Conservation (phyloP, 1,284 basidiomycete species). For the Cryptococcus sp. region DNA sequence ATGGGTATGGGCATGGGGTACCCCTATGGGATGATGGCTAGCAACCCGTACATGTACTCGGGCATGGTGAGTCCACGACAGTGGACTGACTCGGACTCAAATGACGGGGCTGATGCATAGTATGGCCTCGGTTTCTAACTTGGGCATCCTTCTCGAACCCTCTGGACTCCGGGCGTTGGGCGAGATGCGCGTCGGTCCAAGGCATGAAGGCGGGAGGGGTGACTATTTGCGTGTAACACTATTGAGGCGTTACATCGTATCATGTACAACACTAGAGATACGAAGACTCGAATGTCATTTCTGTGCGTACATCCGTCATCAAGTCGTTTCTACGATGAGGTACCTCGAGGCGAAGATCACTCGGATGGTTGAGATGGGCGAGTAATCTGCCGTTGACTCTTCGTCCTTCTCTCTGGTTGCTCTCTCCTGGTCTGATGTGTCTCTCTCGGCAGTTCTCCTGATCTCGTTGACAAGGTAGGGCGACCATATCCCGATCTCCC, state of each 20-base stretch:
- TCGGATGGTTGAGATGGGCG: background rate
- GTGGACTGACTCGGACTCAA: background rate
- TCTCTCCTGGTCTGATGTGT: background rate
- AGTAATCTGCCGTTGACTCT: too few species aligned
- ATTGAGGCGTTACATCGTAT: background rate
- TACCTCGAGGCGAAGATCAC: constrained; percentile 32
- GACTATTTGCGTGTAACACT: background rate
- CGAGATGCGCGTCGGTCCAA: too few species aligned
- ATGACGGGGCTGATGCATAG: too few species aligned
- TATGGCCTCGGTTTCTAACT: constrained; percentile 10
- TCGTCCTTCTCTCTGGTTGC: background rate
- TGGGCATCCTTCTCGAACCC: too few species aligned
- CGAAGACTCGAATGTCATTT: too few species aligned
- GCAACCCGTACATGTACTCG: constrained; percentile 29
- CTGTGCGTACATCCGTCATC: background rate
- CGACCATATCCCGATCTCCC: constrained; percentile 27
- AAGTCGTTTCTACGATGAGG: constrained; percentile 23
- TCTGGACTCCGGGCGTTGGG: too few species aligned
- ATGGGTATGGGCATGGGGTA: constrained; percentile 27
- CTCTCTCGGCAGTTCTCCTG: constrained; percentile 7
- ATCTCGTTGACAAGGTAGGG: constrained; percentile 13
- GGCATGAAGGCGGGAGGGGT: background rate
- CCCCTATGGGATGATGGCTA: constrained; percentile 28
- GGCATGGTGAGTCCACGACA: constrained; percentile 23
- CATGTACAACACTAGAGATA: too few species aligned